Evolutionary conservation across 2,329 filamentous ascomycete species (phyloP).

Genomic region (Aspergillus pseudoterreus): DNA sequence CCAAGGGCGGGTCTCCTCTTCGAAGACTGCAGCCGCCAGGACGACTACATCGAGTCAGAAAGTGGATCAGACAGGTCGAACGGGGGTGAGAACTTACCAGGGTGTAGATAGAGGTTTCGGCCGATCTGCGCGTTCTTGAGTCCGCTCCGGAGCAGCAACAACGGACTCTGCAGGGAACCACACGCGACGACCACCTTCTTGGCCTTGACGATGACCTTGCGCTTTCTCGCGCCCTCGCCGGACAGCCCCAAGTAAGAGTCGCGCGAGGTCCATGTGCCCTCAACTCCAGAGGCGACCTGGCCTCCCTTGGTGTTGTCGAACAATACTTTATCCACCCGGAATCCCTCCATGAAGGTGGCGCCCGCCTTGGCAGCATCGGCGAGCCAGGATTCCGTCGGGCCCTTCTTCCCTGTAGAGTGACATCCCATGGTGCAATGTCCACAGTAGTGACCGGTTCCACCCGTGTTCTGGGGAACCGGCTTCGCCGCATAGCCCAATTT

Average conservation of each 20-base stretch:
- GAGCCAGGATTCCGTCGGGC: slow-evolving; percentile 71
- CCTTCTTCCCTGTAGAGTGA: slow-evolving; percentile 68
- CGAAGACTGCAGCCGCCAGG: slow-evolving; percentile 56
- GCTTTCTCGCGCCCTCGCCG: slow-evolving; percentile 48
- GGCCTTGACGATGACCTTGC: slow-evolving; percentile 68
- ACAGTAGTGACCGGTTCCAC: slow-evolving; percentile 69
- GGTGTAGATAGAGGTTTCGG: slow-evolving; percentile 76
- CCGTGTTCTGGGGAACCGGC: slow-evolving; percentile 75
- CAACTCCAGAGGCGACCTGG: slow-evolving; percentile 64
- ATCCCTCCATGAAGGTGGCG: slow-evolving; percentile 79
- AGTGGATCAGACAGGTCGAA: not conserved
- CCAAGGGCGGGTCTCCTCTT: slow-evolving; percentile 68
- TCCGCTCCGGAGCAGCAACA: slow-evolving; percentile 73
- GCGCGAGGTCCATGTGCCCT: slow-evolving; percentile 71
- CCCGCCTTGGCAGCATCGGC: slow-evolving; percentile 75
- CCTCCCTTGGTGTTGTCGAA: slow-evolving; percentile 57
- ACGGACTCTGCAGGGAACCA: slow-evolving; percentile 72
- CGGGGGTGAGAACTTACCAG: slow-evolving; percentile 52
- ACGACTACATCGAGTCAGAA: slow-evolving; percentile 25
- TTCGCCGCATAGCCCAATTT: slow-evolving; percentile 70
- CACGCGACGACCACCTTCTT: slow-evolving; percentile 76
- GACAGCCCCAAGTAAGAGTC: slow-evolving; percentile 59
- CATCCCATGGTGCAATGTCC: slow-evolving; percentile 62
- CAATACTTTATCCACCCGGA: slow-evolving; percentile 65
- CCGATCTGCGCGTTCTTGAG: slow-evolving; percentile 80